phyloP scores from a whole-genome alignment of 1,284 basidiomycete species.

The Stygiomarasmius scandens region DNA sequence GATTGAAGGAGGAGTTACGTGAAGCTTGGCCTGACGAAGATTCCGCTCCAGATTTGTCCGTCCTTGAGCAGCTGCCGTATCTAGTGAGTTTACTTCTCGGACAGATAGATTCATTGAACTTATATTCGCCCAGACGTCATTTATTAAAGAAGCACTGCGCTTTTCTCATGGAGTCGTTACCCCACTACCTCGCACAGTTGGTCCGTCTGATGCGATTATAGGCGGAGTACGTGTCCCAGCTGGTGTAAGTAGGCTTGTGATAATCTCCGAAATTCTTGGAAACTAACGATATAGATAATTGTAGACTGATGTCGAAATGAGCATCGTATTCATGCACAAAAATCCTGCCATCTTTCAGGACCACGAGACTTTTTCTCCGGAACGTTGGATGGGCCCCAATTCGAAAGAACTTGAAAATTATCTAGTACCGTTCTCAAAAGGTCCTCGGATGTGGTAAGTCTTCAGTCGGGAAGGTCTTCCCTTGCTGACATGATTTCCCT shows the following conservation, averaged over 20 bases:
- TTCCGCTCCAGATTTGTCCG: constrained; percentile 18
- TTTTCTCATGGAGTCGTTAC: constrained; percentile 12
- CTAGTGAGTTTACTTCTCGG: constrained; percentile 20
- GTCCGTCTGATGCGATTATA: constrained; percentile 1
- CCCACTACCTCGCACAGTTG: constrained; percentile 13
- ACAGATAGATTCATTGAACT: neutral
- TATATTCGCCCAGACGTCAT: constrained; percentile 7
- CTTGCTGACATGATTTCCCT: too few relatives aligned
- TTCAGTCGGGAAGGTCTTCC: too few relatives aligned
- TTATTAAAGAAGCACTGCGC: constrained; percentile 13
- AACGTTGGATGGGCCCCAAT: too few relatives aligned
- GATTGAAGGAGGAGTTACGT: constrained; percentile 25
- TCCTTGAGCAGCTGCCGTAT: constrained; percentile 36
- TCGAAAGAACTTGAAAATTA: too few relatives aligned
- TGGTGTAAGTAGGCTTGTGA: constrained; percentile 4
- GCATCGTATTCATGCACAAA: constrained; percentile 3
- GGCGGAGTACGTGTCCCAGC: constrained; percentile 5
- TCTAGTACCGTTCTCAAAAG: too few relatives aligned
- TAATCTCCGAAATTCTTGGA: neutral
- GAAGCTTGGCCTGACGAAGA: constrained; percentile 31
- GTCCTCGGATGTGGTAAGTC: too few relatives aligned
- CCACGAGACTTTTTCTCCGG: too few relatives aligned
- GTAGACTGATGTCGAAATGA: constrained; percentile 12
- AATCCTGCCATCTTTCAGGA: too few relatives aligned
- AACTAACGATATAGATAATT: too few relatives aligned